Percentiles rank a stretch among this genome's conserved stretches.
Conservation (phyloP, 1,139 yeast genomes). For the Meyerozyma sp. region DNA sequence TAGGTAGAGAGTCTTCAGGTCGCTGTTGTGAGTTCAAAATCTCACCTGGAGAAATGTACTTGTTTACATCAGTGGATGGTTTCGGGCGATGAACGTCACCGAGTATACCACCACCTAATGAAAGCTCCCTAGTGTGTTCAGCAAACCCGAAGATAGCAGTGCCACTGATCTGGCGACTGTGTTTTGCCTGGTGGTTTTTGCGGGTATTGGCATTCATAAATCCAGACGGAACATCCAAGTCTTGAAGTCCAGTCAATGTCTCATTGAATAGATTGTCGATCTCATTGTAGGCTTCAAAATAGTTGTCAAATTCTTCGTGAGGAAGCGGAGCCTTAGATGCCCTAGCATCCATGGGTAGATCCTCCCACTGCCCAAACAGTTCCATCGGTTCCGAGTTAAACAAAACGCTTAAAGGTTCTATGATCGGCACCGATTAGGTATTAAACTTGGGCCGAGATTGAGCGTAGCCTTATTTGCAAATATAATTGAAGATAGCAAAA, state of each 20-base stretch:
- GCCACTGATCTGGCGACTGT: slow-evolving; percentile 45
- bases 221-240: slow-evolving; percentile 45
- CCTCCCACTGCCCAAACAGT: slow-evolving; percentile 33
- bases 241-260: slow-evolving; percentile 41
- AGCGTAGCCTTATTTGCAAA: slow-evolving; percentile 2
- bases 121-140: slow-evolving; percentile 48
- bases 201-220: slow-evolving; percentile 6
- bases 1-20: slow-evolving; percentile 5
- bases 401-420: slow-evolving; percentile 1
- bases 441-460: background rate
- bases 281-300: slow-evolving; percentile 30
- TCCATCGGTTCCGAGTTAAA: background rate
- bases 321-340: slow-evolving; percentile 31
- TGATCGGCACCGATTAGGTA: slow-evolving; percentile 3
- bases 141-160: slow-evolving; percentile 62
- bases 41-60: slow-evolving; percentile 34
- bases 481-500: slow-evolving; percentile 7
- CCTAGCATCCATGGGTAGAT: slow-evolving; percentile 8
- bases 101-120: slow-evolving; percentile 35
- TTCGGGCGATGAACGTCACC: slow-evolving; percentile 16
- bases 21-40: slow-evolving; percentile 16
- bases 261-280: slow-evolving; percentile 40
- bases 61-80: slow-evolving; percentile 18
- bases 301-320: slow-evolving; percentile 37
- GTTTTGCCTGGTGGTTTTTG: slow-evolving; percentile 14